Base-by-base conservation (phyloP, 2,329 filamentous ascomycete genomes). In the Alternaria triticimaculans region DNA sequence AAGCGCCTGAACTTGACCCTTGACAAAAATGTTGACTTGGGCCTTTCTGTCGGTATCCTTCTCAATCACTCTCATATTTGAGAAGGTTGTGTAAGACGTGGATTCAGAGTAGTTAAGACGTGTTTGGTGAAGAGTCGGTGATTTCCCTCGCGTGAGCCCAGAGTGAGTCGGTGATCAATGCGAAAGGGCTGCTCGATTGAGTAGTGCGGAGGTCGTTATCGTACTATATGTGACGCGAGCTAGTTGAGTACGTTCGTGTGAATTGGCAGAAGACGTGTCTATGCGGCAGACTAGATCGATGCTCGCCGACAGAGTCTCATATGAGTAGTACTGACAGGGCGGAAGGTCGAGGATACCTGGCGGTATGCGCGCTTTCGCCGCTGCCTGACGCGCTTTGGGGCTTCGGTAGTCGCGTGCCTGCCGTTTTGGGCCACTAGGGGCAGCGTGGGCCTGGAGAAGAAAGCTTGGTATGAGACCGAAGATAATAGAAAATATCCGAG, bases 21-120 rank as follows among this genome's bases (percentile, higher is more conserved):
- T 66, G 12, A 78, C 59, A 10, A 43, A 63, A 15, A 79, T 6
- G 41, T 77, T 63, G 1, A 78, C 70, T 10, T 80, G 73, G 6
- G 77, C 76, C 18, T 56, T 65, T 12, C 79, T 76, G 56, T 83
- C 78, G 2, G 73, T 73, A 7, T 63, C 69, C 11, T 75, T 73
- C 62, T 80, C 79, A 9, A 64, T 6, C 45, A 76, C 78, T 70
- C 76, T 82, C 81, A 83, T 83, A 11, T 15, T 78, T n/a, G 12
- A 15, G 6, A 41, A 44, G 5, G 30, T 55, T 7, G 23, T n/a
- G 20, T 30, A 15, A 12, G 15, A n/a, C 6, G 20, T 4, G 28
- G 15, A 30, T 20, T 30, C 2, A 4, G 5, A 15, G n/a, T 21
- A 4, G 14, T 15, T 26, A 6, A 21, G 25, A 7, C 9, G 5